phyloP scores from a whole-genome alignment of 257 asterid genomes.

The Perilla frutescens region DNA sequence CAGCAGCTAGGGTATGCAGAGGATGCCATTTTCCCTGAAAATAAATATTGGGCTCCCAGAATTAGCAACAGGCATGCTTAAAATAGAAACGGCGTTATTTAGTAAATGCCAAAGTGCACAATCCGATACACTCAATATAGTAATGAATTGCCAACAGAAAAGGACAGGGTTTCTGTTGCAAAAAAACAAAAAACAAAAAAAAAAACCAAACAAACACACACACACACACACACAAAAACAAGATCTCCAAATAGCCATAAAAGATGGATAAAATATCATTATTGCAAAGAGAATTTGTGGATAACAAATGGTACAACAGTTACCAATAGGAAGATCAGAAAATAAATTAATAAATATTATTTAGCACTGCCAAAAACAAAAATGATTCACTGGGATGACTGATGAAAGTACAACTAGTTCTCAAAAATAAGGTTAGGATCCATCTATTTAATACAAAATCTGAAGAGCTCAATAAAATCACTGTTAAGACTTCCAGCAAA shows the following conservation, averaged over 20 bases:
- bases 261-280: neutral
- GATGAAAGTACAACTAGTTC: conserved; percentile 16
- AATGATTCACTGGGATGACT: neutral
- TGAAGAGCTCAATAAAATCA: no score
- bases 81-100: neutral
- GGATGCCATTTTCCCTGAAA: conserved; percentile 93
- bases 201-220: neutral
- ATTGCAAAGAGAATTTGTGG: neutral
- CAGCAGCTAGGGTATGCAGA: conserved; percentile 84
- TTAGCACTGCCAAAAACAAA: neutral
- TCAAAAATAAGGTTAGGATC: neutral
- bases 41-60: conserved; percentile 19
- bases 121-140: neutral
- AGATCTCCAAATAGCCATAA: neutral
- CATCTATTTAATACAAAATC: no score
- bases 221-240: neutral
- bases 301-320: neutral
- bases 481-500: neutral
- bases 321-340: neutral
- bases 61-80: conserved; percentile 28
- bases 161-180: neutral
- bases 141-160: conserved; percentile 12
- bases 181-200: neutral
- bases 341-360: neutral
- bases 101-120: neutral